A percentile compares a stretch with the other conserved stretches of the same genome.
These are phyloP conservation scores for Groenewaldozyma salmanticensis DNA, from an alignment of 805 yeast species.

Conservation along the genomic window DNA sequence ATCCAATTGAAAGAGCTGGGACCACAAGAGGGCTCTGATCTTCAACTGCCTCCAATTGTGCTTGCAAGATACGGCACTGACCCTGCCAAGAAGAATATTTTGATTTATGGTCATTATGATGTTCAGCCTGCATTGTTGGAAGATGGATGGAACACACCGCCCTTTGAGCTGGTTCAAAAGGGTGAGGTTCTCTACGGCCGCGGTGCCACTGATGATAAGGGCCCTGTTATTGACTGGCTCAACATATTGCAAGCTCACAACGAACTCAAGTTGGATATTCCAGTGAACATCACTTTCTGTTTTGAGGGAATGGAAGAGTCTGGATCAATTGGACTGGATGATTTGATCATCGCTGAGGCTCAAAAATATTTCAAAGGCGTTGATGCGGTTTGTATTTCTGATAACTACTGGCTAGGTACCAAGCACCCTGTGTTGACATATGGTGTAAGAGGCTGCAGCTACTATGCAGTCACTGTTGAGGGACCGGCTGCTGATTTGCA, in stretches of 20 bases:
- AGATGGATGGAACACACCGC: conserved; percentile 96
- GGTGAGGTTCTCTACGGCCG: conserved; percentile 68
- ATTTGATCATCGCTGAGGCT: conserved; percentile 71
- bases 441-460: conserved; percentile 94
- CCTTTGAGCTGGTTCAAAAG: conserved; percentile 65
- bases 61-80: conserved; percentile 79
- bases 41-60: conserved; percentile 90
- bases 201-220: conserved; percentile 96
- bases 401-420: conserved; percentile 98
- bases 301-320: conserved; percentile 99
- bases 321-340: conserved; percentile 88
- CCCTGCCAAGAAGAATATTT: conserved; percentile 74
- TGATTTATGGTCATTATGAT: conserved; percentile 95
- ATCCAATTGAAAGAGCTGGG: conserved; percentile 79
- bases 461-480: conserved; percentile 68
- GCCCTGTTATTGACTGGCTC: conserved; percentile 97
- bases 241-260: conserved; percentile 86
- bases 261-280: conserved; percentile 74
- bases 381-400: conserved; percentile 92
- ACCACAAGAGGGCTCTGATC: conserved; percentile 56
- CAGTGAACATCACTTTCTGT: conserved; percentile 85
- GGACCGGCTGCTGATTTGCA: conserved; percentile 98
- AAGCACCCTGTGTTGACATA: conserved; percentile 93
- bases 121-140: conserved; percentile 91
- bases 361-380: conserved; percentile 71